Conservation (phyloP, 306 rosid species). For the Cicer judaicum region DNA sequence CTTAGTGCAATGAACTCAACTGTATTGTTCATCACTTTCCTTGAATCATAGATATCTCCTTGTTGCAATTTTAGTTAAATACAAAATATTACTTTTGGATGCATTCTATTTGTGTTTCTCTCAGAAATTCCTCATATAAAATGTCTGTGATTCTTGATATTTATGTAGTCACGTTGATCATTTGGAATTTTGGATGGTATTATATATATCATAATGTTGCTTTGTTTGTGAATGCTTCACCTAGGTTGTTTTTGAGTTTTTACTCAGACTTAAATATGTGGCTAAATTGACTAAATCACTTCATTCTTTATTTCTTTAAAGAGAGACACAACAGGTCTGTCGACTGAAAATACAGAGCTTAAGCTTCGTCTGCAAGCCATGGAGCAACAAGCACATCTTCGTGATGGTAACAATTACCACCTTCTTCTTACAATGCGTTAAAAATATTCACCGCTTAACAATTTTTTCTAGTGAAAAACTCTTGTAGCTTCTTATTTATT, state of each 20-base stretch:
- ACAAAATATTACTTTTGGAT: constrained; percentile 5
- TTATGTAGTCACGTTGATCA: not conserved
- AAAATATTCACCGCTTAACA: not conserved
- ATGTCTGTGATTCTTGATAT: constrained; percentile 4
- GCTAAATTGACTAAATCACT: constrained; percentile 32
- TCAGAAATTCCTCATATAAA: constrained; percentile 9
- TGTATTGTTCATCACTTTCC: not conserved
- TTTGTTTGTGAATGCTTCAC: constrained; percentile 20
- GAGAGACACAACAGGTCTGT: constrained; percentile 88
- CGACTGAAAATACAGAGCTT: constrained; percentile 91
- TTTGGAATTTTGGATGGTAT: not conserved
- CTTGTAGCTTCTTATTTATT: not conserved
- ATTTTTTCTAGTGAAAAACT: not conserved
- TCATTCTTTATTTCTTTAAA: constrained; percentile 45
- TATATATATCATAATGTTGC: not conserved
- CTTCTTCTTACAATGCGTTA: constrained; percentile 10
- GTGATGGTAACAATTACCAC: constrained; percentile 65
- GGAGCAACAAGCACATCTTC: constrained; percentile 98
- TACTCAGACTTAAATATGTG: constrained; percentile 23
- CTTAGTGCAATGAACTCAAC: constrained; percentile 5
- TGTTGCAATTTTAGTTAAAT: not conserved
- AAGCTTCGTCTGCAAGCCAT: constrained; percentile 92
- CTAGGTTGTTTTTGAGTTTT: constrained; percentile 33
- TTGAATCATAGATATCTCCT: constrained; percentile 4
- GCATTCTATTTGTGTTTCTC: constrained; percentile 20